Evolutionary conservation across 352 stramenopile species (phyloP), one percentile per base, ranked within the genome.

Genomic region (Globisporangium splendens): DNA sequence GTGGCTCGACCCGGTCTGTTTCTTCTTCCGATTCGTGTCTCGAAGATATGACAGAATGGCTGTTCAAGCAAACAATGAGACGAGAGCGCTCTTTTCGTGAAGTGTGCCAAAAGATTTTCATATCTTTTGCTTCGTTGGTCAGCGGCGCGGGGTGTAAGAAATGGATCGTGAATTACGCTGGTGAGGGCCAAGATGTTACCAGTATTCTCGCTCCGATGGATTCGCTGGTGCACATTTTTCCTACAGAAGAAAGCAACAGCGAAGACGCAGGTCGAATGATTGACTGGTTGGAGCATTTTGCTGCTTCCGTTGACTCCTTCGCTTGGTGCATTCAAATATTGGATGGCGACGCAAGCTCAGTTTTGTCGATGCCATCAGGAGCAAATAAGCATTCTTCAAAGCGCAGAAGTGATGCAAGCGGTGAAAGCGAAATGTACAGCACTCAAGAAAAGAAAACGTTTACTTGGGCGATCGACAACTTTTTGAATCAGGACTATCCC

Each of bases 241-340:
- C 50, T 13, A 24, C 42, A 3, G n/a, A 31, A 15, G 20, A 28
- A 18, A 15, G 8, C 11, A 17, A 10, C 20, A 20, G 14, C 18
- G 48, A 56, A 14, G 22, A 65, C 12, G 42, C 56, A 20, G 53
- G 58, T 14, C 63, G 72, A 53, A 61, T 54, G 2, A 42, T 83
- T 42, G 65, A 75, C n/a, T 92, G 83, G 83, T 64, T 89, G 49
- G 68, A 88, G 41, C 78, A 88, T 28, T 58, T 92, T 35, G 68
- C 65, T 46, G 83, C 79, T 5, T 89, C 78, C 15, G 49, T 79
- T 12, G 79, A 90, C 20, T 78, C 65, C 43, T 89, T 73, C 39
- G 54, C 63, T 20, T 92, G 83, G 83, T 85, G 65, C 52, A 61
- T 66, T 14, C 61, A 73, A 18, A 54, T 89, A 2, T 60, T 92